These are phyloP conservation scores for Tuctoria greenei DNA, from an alignment of 176 grass and related monocot species.

Conservation along the genomic window DNA sequence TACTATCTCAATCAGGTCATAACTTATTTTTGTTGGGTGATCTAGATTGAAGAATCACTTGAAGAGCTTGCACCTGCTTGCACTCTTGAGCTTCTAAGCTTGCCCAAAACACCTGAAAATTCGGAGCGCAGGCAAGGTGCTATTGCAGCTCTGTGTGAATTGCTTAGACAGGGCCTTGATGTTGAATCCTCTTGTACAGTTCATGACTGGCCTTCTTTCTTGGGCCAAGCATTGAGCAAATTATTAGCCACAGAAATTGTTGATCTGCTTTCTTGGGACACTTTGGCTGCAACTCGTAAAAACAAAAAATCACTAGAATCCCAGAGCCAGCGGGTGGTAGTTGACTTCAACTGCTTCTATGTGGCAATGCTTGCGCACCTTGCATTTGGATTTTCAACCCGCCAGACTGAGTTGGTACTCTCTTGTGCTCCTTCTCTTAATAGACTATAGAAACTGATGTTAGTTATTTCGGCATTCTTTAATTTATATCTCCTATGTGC, in stretches of 20 bases:
- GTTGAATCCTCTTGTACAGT: slow-evolving; percentile 83
- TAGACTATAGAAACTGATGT: slow-evolving; percentile 6
- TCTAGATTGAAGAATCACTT: slow-evolving; percentile 97
- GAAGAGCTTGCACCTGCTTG: slow-evolving; percentile 98
- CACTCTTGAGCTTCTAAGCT: slow-evolving; percentile 71
- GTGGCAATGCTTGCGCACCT: slow-evolving; percentile 72
- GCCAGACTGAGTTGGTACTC: slow-evolving; percentile 78
- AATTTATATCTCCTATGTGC: slow-evolving; percentile 24
- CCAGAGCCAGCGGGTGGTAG: slow-evolving; percentile 74
- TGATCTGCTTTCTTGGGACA: slow-evolving; percentile 89
- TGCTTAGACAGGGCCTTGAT: slow-evolving; percentile 90
- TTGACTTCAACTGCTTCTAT: slow-evolving; percentile 89
- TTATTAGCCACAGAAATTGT: slow-evolving; percentile 84
- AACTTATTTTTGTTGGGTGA: slow-evolving; percentile 41
- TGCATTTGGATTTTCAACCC: slow-evolving; percentile 78
- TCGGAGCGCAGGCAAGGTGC: slow-evolving; percentile 77
- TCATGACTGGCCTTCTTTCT: slow-evolving; percentile 93
- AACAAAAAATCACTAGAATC: slow-evolving; percentile 88
- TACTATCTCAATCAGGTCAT: slow-evolving; percentile 13
- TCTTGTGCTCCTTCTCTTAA: slow-evolving; percentile 17
- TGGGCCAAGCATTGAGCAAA: slow-evolving; percentile 71
- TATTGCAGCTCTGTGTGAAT: slow-evolving; percentile 83
- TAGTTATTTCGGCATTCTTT: slow-evolving; percentile 4
- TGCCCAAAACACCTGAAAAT: slow-evolving; percentile 71
- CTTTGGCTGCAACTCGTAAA: slow-evolving; percentile 72